These are phyloP conservation scores for Drechslerella stenobrocha DNA, from an alignment of 2,329 filamentous ascomycete genomes.

Conservation along the genomic window DNA sequence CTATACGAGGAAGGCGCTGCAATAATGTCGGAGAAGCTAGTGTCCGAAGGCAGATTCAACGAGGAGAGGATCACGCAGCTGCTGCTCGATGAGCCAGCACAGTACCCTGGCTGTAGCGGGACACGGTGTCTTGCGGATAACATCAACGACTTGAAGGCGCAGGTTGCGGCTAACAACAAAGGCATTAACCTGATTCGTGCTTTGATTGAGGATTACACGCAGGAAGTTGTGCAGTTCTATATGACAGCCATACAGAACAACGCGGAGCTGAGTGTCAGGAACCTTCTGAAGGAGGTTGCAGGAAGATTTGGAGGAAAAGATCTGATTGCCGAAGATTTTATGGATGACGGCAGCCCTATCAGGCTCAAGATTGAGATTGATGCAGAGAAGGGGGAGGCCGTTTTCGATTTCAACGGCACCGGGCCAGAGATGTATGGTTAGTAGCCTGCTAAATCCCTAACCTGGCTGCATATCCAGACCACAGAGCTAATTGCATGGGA, in stretches of 20 bases:
- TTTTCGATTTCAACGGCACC: constrained; percentile 78
- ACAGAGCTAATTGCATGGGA: neutral
- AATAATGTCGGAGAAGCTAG: constrained; percentile 70
- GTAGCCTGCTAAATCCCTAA: constrained; percentile 43
- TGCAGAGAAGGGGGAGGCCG: constrained; percentile 70
- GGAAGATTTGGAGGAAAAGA: constrained; percentile 70
- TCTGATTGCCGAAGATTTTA: constrained; percentile 76
- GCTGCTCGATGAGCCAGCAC: constrained; percentile 72
- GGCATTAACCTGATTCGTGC: constrained; percentile 76
- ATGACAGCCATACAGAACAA: constrained; percentile 83
- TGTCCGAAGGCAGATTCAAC: constrained; percentile 75
- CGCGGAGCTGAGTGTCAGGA: constrained; percentile 73
- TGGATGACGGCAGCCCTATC: constrained; percentile 84
- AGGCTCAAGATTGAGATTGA: constrained; percentile 75
- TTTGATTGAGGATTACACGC: constrained; percentile 76
- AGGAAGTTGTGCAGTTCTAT: constrained; percentile 77
- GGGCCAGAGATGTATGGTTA: constrained; percentile 74
- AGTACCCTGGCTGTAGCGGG: constrained; percentile 74
- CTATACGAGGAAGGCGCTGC: constrained; percentile 68
- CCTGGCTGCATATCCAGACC: constrained; percentile 5
- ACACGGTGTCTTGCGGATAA: constrained; percentile 81
- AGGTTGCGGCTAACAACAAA: constrained; percentile 83
- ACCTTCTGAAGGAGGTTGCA: constrained; percentile 72
- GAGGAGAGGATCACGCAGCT: constrained; percentile 74
- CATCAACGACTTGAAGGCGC: constrained; percentile 81